Conservation (phyloP, 805 yeast genomes). For the Barnettozyma wickerhamii region DNA sequence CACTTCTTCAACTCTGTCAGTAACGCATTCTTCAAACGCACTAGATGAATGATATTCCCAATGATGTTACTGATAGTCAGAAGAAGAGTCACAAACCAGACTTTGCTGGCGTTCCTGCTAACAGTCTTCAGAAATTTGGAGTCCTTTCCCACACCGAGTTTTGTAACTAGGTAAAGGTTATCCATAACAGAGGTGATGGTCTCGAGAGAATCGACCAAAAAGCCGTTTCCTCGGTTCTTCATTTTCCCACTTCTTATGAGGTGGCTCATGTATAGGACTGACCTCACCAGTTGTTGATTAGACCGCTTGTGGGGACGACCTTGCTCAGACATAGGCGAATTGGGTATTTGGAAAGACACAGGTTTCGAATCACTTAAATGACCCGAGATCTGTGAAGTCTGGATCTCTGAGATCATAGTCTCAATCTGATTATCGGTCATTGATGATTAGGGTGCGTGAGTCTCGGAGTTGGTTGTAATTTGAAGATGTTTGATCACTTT, state of each 20-base stretch:
- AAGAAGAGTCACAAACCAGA: slow-evolving; percentile 18
- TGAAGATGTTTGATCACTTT: too few relatives aligned
- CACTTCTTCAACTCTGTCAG: slow-evolving; percentile 10
- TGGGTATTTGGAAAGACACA: slow-evolving; percentile 5
- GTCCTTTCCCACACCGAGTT: slow-evolving; percentile 15
- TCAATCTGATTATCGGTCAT: slow-evolving; percentile 12
- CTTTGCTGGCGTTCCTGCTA: slow-evolving; percentile 11
- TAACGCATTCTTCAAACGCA: slow-evolving; percentile 5
- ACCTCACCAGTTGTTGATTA: slow-evolving; percentile 11
- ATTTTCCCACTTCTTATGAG: slow-evolving; percentile 8
- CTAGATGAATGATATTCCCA: slow-evolving; percentile 5
- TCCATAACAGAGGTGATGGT: slow-evolving; percentile 16
- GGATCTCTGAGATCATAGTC: slow-evolving; percentile 6
- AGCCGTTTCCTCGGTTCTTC: slow-evolving; percentile 4
- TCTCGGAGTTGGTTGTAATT: too few relatives aligned
- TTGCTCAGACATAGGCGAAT: neutral
- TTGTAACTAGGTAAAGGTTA: slow-evolving; percentile 14
- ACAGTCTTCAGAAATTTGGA: slow-evolving; percentile 6
- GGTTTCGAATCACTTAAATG: slow-evolving; percentile 1
- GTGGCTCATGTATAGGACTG: slow-evolving; percentile 14
- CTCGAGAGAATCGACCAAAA: slow-evolving; percentile 13
- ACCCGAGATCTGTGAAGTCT: neutral
- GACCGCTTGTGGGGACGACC: slow-evolving; percentile 2
- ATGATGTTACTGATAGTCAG: slow-evolving; percentile 12
- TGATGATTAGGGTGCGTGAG: neutral